Evolutionary conservation across 208 protist genomes (phyloP).

Genomic region (Crithidia thermophila): DNA sequence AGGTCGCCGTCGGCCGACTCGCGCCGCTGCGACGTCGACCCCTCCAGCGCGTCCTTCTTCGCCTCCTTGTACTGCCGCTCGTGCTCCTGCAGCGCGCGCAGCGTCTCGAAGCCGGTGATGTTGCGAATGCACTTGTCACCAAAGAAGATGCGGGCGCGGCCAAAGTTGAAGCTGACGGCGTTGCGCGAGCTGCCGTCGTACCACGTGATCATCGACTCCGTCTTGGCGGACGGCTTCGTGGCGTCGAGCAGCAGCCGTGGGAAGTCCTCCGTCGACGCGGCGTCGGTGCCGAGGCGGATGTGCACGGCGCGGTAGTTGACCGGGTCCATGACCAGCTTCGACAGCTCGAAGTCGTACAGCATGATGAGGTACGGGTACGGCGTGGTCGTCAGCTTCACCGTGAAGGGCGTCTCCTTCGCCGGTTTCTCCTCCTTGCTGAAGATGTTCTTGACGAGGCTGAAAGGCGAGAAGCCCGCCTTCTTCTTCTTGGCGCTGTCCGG

Average conservation of each 20-base stretch:
- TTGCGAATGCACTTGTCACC: slow-evolving; percentile 49
- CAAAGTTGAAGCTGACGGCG: slow-evolving; percentile 39
- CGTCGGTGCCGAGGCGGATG: slow-evolving; percentile 45
- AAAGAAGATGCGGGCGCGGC: slow-evolving; percentile 36
- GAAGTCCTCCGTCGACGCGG: slow-evolving; percentile 29
- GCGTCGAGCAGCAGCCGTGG: slow-evolving; percentile 45
- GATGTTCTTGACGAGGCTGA: slow-evolving; percentile 29
- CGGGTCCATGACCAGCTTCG: slow-evolving; percentile 39
- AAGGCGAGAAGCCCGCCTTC: slow-evolving; percentile 27
- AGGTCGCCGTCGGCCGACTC: slow-evolving; percentile 14
- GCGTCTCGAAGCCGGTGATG: slow-evolving; percentile 50
- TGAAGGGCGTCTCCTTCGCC: slow-evolving; percentile 38
- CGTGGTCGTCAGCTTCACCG: slow-evolving; percentile 36
- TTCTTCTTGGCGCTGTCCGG: slow-evolving; percentile 25
- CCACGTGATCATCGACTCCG: slow-evolving; percentile 24
- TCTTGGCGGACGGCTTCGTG: slow-evolving; percentile 23
- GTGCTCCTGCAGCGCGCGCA: slow-evolving; percentile 38
- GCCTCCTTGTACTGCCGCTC: slow-evolving; percentile 36
- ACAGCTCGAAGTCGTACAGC: slow-evolving; percentile 44
- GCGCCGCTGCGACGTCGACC: slow-evolving; percentile 9
- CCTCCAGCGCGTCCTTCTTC: slow-evolving; percentile 22
- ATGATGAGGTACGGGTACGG: slow-evolving; percentile 46
- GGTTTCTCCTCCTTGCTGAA: slow-evolving; percentile 39
- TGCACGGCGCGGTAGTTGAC: slow-evolving; percentile 52
- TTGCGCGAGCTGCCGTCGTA: slow-evolving; percentile 32